Conservation (phyloP, 2,329 filamentous ascomycete genomes). For the Aspergillus sp. region DNA sequence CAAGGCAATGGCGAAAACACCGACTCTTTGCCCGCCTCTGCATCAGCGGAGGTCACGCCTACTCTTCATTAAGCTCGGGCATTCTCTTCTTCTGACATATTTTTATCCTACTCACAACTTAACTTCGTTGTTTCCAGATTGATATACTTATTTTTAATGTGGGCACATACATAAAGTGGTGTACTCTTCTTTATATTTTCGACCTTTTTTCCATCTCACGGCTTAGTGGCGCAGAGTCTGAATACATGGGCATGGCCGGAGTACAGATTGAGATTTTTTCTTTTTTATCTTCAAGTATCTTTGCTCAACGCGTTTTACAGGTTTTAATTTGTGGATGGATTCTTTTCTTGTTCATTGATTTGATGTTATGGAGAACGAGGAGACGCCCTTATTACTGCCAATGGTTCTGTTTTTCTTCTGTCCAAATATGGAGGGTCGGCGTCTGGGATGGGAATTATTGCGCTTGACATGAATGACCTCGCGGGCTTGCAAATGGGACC, state of each 20-base stretch:
- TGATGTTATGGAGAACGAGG: conserved; percentile 24
- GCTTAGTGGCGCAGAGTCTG: conserved; percentile 34
- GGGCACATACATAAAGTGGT: conserved; percentile 40
- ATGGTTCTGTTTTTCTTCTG: conserved; percentile 23
- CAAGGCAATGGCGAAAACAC: conserved; percentile 59
- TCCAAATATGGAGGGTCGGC: conserved; percentile 24
- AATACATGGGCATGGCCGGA: conserved; percentile 21
- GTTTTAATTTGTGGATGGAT: conserved; percentile 14
- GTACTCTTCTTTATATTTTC: conserved; percentile 24
- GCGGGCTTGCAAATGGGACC: conserved; percentile 21
- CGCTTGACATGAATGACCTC: conserved; percentile 19
- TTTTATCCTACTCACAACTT: conserved; percentile 14
- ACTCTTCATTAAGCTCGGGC: conserved; percentile 19
- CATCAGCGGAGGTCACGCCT: conserved; percentile 28
- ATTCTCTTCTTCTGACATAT: conserved; percentile 28
- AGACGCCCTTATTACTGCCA: conserved; percentile 22
- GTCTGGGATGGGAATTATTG: conserved; percentile 21
- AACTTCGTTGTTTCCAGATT: conserved; percentile 21
- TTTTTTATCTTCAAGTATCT: conserved; percentile 10
- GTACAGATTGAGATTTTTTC: conserved; percentile 22
- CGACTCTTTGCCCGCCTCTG: conserved; percentile 35
- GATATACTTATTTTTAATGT: conserved; percentile 31
- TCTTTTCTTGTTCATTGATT: conserved; percentile 23
- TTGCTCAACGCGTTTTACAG: conserved; percentile 13
- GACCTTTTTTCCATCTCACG: conserved; percentile 28